phyloP scores from a whole-genome alignment of 179 eudicot species.

The Spinacia oleracea region DNA sequence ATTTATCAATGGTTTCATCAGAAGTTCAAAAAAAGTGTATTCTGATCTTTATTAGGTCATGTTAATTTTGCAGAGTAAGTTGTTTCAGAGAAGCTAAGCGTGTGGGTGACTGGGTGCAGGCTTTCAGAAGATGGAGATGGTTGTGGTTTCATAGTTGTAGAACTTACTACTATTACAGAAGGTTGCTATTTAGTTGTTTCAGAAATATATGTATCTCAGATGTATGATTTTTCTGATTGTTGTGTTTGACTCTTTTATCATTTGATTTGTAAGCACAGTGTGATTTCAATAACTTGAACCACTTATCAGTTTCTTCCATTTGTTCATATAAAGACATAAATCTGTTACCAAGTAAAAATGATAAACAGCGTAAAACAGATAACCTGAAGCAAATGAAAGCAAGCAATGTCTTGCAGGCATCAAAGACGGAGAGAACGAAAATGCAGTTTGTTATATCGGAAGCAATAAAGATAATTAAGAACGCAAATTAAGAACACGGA shows the following conservation, averaged over 20 bases:
- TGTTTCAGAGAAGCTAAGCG: not conserved
- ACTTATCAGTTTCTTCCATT: not conserved
- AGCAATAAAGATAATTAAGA: too few relatives aligned
- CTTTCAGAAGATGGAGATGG: not conserved
- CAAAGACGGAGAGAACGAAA: not conserved
- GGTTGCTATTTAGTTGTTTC: slow-evolving; percentile 8
- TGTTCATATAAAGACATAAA: not conserved
- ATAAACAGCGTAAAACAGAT: not conserved
- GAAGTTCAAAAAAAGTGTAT: too few relatives aligned
- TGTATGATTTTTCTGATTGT: slow-evolving; percentile 25
- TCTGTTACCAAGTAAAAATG: not conserved
- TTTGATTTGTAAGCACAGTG: slow-evolving; percentile 7
- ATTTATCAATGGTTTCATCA: too few relatives aligned
- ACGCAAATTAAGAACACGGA: too few relatives aligned
- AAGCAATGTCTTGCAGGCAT: not conserved
- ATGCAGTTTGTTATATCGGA: too few relatives aligned
- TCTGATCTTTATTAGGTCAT: not conserved
- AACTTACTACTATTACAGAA: not conserved
- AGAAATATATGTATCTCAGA: slow-evolving; percentile 16
- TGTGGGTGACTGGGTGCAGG: not conserved
- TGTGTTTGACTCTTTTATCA: not conserved
- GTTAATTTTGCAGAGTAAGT: slow-evolving; percentile 12
- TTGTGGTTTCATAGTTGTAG: not conserved
- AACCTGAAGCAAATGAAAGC: not conserved
- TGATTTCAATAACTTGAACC: not conserved